Conservation (phyloP, 305 asterid genomes). For the Stenogyne calaminthoides region DNA sequence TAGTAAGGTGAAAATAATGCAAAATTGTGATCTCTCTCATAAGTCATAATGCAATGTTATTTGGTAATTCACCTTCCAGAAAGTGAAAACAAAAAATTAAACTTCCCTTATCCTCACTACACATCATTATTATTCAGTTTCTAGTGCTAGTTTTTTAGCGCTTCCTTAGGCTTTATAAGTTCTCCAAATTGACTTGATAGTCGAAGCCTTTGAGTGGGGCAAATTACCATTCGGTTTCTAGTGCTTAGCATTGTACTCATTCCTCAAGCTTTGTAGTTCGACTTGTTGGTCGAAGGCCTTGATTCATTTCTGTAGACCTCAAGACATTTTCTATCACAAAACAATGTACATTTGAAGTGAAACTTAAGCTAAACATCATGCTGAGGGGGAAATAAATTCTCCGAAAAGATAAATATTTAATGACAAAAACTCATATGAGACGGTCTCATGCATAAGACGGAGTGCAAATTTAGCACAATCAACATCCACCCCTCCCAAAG, state of each 20-base stretch:
- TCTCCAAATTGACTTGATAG: background rate
- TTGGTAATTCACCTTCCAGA: too few relatives aligned
- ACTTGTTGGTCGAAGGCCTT: background rate
- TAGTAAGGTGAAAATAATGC: background rate
- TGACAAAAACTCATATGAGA: too few relatives aligned
- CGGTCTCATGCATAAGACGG: too few relatives aligned
- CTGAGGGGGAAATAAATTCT: background rate
- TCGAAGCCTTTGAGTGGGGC: too few relatives aligned
- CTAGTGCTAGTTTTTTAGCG: background rate
- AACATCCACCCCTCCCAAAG: too few relatives aligned
- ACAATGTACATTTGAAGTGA: background rate
- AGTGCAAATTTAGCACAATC: too few relatives aligned
- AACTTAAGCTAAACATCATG: background rate
- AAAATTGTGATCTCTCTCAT: too few relatives aligned
- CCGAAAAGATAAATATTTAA: background rate
- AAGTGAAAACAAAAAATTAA: background rate
- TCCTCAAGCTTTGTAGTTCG: background rate
- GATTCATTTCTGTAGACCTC: background rate
- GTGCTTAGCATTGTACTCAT: too few relatives aligned
- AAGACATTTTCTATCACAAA: background rate
- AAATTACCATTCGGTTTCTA: background rate
- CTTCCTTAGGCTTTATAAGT: too few relatives aligned
- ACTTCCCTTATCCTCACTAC: background rate
- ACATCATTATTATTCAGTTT: background rate
- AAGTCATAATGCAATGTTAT: too few relatives aligned